Base-by-base conservation (phyloP, 192 early-diverging fungal species). In the Umbelopsis sp. region DNA sequence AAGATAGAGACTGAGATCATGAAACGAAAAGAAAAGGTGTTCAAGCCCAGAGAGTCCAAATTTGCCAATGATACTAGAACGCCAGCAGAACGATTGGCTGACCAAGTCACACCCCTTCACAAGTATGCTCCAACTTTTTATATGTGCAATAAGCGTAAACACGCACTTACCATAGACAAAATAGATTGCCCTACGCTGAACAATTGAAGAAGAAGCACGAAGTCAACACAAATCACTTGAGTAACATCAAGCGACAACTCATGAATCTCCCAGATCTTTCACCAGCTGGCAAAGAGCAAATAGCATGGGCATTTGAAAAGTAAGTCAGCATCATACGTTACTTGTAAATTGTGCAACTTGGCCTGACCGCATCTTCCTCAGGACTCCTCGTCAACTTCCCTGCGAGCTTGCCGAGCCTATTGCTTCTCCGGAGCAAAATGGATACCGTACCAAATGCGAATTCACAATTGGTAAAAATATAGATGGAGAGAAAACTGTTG, bases 381-480 rank as follows among this genome's bases (percentile, higher is more conserved):
- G 55, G 30, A 61, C 55, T 35, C 55, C 55, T 33, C 30, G 18
- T 1, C 27, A 35, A 35, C 49, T 84, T 20, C 74, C 77, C 18
- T 78, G 53, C 30, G 61, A 66, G 18, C 37, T 75, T 16, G 27
- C 55, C 9, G 73, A 77, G n/a, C 76, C 73, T 8, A 76, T 88
- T 46, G 55, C 78, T 6, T 93, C 91, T 6, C 93, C 93, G 23
- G 69, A 79, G 35, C 30, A 74, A 15, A 69, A 83, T 35, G 84
- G 82, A 4, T 94, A 93, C 77, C 78, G 91, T 53, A 94, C 76
- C 72, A 94, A 94, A 75, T 91, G 89, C 71, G 93, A 94, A 75
- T 94, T 92, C 69, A 81, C 89, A 0, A 80, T 91, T 71, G 93
- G 93, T 20, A 49, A 51, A 46, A 80, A 92, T 73, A 45, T 81